Evolutionary conservation across 192 early-diverging fungal species (phyloP).

Genomic region (Gryganskiella cystojenkinii): DNA sequence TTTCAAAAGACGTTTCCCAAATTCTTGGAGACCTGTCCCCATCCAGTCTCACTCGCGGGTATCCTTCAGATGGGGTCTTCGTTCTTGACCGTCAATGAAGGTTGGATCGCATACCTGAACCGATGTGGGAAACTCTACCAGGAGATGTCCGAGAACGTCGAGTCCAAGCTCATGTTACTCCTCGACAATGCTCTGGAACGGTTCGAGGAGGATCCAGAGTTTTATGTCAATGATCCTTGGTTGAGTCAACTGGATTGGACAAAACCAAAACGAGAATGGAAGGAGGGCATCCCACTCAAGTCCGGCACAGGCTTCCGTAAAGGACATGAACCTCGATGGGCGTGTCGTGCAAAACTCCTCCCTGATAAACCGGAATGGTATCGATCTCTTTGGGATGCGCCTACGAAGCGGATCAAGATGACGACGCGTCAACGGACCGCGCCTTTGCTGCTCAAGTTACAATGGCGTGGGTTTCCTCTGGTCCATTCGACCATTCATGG

Average conservation of each 20-base stretch:
- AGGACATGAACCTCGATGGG: constrained; percentile 58
- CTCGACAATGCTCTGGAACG: constrained; percentile 56
- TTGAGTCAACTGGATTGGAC: constrained; percentile 84
- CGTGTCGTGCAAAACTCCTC: constrained; percentile 52
- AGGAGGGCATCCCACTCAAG: constrained; percentile 50
- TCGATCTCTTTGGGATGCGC: constrained; percentile 77
- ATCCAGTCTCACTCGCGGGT: constrained; percentile 93
- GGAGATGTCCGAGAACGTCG: constrained; percentile 61
- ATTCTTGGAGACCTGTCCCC: constrained; percentile 87
- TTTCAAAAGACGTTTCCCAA: constrained; percentile 74
- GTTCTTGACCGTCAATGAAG: constrained; percentile 83
- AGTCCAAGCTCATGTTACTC: constrained; percentile 57
- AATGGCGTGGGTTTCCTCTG: constrained; percentile 87
- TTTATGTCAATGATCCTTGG: constrained; percentile 78
- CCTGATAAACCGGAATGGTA: constrained; percentile 84
- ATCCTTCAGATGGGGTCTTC: constrained; percentile 88
- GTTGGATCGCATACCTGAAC: constrained; percentile 81
- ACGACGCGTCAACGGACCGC: constrained; percentile 76
- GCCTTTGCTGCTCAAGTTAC: constrained; percentile 84
- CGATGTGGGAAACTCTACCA: constrained; percentile 65
- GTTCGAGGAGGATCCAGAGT: constrained; percentile 30
- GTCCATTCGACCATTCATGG: constrained; percentile 73
- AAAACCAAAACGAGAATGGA: constrained; percentile 40
- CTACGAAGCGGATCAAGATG: constrained; percentile 68
- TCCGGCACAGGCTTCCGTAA: constrained; percentile 36